Base-by-base conservation (phyloP, 2,329 filamentous ascomycete species). In the Fusarium praegraminearum region DNA sequence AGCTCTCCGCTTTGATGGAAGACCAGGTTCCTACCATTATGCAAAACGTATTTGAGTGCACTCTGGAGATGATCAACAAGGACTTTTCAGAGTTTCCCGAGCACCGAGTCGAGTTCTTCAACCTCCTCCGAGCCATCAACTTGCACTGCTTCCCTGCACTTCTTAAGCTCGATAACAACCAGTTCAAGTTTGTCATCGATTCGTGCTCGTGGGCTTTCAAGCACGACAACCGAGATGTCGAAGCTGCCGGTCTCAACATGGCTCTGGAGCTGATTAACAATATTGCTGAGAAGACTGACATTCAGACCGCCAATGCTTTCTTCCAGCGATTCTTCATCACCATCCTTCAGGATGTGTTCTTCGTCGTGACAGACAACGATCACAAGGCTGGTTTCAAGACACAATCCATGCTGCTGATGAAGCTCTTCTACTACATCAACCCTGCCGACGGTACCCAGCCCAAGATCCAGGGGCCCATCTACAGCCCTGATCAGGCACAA, bases 141-240 rank as follows among this genome's bases (percentile, higher is more conserved):
- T 84, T 98, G 49, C 93, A 97, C 80, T 99, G 96, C 82, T 99
- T 99, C 90, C 93, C 93, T 49, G 89, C 96, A 1, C 87, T 99
- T 24, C 86, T 99, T 71, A 97, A 97, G 81, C 89, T 99, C 35
- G 95, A 99, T 78, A 95, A 93, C 76, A 90, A 93, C 63, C 96
- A 98, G 78, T 99, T 99, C 89, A 99, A 99, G 83, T 97, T 98
- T 77, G 94, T 99, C 75, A 98, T 99, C 72, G 96, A 99, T 80
- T 97, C 95, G 36, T 99, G 97, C 85, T 94, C 98, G 87, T 99
- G 96, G 97, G 96, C 97, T n/a, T 98, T 95, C 85, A 99, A 99
- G 85, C 96, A 99, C 81, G 96, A 99, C 83, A 99, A 99, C 82
- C 92, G 96, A 65, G 94, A 98, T 78, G 96, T 99, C 32, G 96